These are phyloP conservation scores for Babesia bovis DNA, from an alignment of 169 alveolate genomes.

Conservation along the genomic window DNA sequence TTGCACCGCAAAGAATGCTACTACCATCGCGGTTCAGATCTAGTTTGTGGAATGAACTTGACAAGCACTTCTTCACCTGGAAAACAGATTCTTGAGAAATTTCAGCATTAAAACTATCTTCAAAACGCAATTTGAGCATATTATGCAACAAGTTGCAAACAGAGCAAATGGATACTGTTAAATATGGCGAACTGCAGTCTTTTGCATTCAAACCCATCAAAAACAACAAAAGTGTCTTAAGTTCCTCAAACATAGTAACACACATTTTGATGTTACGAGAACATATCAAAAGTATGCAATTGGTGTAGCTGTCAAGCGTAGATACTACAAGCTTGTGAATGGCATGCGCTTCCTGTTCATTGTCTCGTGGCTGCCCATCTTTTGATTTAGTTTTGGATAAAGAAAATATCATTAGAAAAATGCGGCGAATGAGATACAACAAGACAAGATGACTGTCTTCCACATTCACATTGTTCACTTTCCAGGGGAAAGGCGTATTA, in stretches of 20 bases:
- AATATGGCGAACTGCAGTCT: constrained; percentile 22
- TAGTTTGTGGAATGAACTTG: constrained; percentile 10
- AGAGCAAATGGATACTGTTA: constrained; percentile 44
- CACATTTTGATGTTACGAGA: constrained; percentile 28
- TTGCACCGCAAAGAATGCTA: constrained; percentile 26
- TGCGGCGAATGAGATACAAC: constrained; percentile 23
- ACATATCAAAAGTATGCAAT: constrained; percentile 29
- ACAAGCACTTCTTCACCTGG: constrained; percentile 37
- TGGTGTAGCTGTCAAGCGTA: constrained; percentile 39
- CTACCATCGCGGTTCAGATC: constrained; percentile 43
- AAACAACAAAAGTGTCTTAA: constrained; percentile 24
- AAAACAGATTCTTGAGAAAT: constrained; percentile 17
- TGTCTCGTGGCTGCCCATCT: not conserved
- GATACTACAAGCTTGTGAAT: constrained; percentile 32
- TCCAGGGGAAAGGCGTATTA: constrained; percentile 45
- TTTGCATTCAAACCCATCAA: constrained; percentile 24
- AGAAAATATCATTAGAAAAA: constrained; percentile 39
- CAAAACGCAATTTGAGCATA: constrained; percentile 51
- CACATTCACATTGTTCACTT: constrained; percentile 40
- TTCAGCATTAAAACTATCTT: not conserved
- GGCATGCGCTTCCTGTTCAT: not conserved
- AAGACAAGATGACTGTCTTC: constrained; percentile 31
- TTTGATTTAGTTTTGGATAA: constrained; percentile 17
- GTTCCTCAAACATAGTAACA: constrained; percentile 34
- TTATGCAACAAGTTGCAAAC: constrained; percentile 51